Evolutionary conservation across 768 basidiomycete genomes (phyloP), one percentile per base, ranked within the genome.

Genomic region (Kwoniella sp.): DNA sequence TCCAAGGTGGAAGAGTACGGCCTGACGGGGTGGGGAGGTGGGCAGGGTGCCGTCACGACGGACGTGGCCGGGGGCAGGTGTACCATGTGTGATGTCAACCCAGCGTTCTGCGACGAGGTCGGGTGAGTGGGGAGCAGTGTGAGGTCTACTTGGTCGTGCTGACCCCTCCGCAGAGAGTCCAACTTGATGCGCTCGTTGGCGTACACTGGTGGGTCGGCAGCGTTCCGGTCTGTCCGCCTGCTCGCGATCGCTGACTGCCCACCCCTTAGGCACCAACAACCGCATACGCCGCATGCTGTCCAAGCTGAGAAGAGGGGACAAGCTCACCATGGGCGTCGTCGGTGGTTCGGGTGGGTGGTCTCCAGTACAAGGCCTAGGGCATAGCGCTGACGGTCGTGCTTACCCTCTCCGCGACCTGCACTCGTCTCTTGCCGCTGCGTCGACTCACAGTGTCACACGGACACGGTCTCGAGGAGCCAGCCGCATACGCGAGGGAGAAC

Each of bases 291-390:
- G 63, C 14, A 37, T 57, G 1, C 42, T 69, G 3, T 58, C 53
- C 0, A 65, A 59, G 39, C 50, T 61, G 32, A 31, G 47, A 31
- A 29, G 46, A 14, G 67, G 67, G 11, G 43, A 69, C 23, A 54
- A 55, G 8, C 65, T 69, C 54, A 61, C 63, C 7, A 55, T 69
- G 11, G 67, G 57, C 3, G 63, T 69, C 1, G 48, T 69, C 14
- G 67, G 67, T 32, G 67, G 67, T 29, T 69, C 67, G 31, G 66
- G 66, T 65, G 23, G 37, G 62, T 61, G n/a, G 4, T 32, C 26
- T 2, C 39, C 25, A 29, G 11, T 5, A 27, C 28, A n/a, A 6
- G 9, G 5, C 15, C n/a, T 22, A 42, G 7, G 15, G 19, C 20
- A 27, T 11, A 25, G 20, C 8, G 19, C 19, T 27, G 9, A 23